These are phyloP conservation scores for Epichloe amarillans DNA, from an alignment of 2,329 filamentous ascomycete genomes.

Conservation along the genomic window DNA sequence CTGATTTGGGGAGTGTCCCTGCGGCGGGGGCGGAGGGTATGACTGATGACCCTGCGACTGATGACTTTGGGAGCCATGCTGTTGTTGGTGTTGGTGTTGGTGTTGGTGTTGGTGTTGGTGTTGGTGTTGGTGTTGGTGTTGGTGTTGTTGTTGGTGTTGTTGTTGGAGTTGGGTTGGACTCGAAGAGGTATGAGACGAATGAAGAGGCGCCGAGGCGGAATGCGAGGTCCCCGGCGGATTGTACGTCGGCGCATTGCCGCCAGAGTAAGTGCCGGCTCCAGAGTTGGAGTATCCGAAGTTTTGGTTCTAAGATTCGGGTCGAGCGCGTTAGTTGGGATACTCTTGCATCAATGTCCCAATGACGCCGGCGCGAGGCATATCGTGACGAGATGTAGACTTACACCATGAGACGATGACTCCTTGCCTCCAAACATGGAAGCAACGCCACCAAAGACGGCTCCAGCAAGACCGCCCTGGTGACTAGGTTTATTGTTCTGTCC, in stretches of 20 bases:
- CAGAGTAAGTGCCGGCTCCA: conserved; percentile 43
- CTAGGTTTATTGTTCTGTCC: conserved; percentile 26
- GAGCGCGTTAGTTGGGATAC: conserved; percentile 6
- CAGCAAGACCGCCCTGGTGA: conserved; percentile 35
- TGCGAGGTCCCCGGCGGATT: conserved; percentile 20
- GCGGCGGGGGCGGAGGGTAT: conserved; percentile 9
- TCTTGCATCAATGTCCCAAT: not conserved
- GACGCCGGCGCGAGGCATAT: not conserved
- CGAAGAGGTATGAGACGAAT: conserved; percentile 10
- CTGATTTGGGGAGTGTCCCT: conserved; percentile 10
- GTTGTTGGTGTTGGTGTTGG: conserved; percentile 12
- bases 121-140: conserved; percentile 11
- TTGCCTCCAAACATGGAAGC: conserved; percentile 39
- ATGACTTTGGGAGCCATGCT: conserved; percentile 12
- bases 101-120: conserved; percentile 11
- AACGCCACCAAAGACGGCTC: conserved; percentile 41
- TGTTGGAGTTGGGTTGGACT: conserved; percentile 20
- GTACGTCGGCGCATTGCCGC: conserved; percentile 43
- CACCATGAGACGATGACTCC: conserved; percentile 16
- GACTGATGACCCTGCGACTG: conserved; percentile 11
- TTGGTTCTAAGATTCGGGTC: conserved; percentile 25
- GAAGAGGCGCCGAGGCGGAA: conserved; percentile 13
- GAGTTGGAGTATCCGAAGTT: conserved; percentile 51
- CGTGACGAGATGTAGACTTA: not conserved
- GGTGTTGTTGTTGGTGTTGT: conserved; percentile 12